A percentile compares a stretch with the other conserved stretches of the same genome.
These are phyloP conservation scores for Eucalyptus polyanthemos DNA, from an alignment of 345 rosid species.

Conservation along the genomic window DNA sequence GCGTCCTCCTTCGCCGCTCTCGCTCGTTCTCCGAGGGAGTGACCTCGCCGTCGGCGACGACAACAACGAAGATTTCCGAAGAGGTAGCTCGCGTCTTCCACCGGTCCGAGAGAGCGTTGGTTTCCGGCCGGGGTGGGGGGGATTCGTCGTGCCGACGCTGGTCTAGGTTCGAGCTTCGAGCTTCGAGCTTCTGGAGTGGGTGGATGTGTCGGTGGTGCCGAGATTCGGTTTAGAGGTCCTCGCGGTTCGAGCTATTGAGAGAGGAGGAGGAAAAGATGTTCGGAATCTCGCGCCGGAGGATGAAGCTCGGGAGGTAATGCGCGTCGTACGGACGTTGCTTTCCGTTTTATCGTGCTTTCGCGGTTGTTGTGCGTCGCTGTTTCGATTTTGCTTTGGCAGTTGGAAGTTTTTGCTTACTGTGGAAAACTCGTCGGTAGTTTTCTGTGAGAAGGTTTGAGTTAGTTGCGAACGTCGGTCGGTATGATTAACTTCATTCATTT, in stretches of 20 bases:
- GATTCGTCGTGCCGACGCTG: background rate
- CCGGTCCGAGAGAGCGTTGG: background rate
- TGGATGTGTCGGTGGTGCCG: background rate
- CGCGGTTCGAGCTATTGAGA: background rate
- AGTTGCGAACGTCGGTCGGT: background rate
- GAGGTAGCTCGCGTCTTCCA: background rate
- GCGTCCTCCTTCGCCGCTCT: background rate
- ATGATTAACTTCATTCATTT: background rate
- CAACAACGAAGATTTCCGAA: background rate
- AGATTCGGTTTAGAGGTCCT: background rate
- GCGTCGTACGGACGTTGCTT: conserved; percentile 1
- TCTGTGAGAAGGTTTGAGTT: background rate
- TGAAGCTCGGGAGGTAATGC: conserved; percentile 82
- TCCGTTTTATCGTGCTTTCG: background rate
- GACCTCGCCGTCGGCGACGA: background rate
- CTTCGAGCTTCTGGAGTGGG: background rate
- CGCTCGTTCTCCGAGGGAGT: background rate
- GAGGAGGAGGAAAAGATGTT: conserved; percentile 36
- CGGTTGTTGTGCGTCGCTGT: background rate
- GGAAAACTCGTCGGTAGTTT: background rate
- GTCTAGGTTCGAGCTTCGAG: background rate
- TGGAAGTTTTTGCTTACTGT: background rate
- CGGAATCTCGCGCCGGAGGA: conserved; percentile 74
- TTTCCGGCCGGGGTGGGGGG: background rate
- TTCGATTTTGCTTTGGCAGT: background rate